phyloP scores from a whole-genome alignment of 2,329 filamentous ascomycete genomes.

The Aspergillus costaricaensis region DNA sequence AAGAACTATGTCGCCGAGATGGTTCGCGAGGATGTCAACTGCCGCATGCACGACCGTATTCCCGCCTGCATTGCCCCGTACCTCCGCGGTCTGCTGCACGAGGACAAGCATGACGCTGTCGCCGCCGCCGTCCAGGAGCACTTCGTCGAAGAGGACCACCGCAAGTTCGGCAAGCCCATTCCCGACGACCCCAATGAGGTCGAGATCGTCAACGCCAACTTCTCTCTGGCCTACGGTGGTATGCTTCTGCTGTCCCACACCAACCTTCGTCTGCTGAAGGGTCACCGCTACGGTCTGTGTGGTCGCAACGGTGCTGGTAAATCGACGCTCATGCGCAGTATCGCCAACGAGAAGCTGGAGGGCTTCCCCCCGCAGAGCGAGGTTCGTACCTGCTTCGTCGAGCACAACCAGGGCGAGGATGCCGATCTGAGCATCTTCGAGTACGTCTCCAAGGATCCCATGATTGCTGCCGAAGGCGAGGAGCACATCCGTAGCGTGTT shows the following conservation, averaged over 20 bases:
- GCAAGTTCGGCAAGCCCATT: constrained; percentile 79
- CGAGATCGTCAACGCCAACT: constrained; percentile 96
- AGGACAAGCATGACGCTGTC: constrained; percentile 64
- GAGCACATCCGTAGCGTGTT: constrained; percentile 84
- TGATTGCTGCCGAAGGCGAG: constrained; percentile 73
- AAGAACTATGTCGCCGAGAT: constrained; percentile 78
- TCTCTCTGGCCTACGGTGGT: constrained; percentile 95
- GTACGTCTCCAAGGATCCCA: constrained; percentile 86
- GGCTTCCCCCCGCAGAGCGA: constrained; percentile 92
- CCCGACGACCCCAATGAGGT: constrained; percentile 89
- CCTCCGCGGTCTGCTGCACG: constrained; percentile 67
- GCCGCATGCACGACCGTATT: constrained; percentile 75
- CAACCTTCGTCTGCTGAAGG: constrained; percentile 90
- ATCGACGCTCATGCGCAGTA: constrained; percentile 98
- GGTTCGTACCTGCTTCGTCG: constrained; percentile 94
- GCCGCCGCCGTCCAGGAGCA: constrained; percentile 73
- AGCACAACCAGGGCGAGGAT: constrained; percentile 98
- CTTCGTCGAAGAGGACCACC: constrained; percentile 81
- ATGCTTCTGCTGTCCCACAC: constrained; percentile 97
- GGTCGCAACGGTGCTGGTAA: constrained; percentile 97
- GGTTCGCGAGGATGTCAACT: constrained; percentile 85
- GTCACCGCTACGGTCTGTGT: constrained; percentile 94
- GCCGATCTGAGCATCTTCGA: constrained; percentile 94
- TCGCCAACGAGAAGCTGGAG: constrained; percentile 92
- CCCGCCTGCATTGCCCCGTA: constrained; percentile 71